phyloP scores from a whole-genome alignment of 2,329 filamentous ascomycete species.

The Rutstroemia sp. region DNA sequence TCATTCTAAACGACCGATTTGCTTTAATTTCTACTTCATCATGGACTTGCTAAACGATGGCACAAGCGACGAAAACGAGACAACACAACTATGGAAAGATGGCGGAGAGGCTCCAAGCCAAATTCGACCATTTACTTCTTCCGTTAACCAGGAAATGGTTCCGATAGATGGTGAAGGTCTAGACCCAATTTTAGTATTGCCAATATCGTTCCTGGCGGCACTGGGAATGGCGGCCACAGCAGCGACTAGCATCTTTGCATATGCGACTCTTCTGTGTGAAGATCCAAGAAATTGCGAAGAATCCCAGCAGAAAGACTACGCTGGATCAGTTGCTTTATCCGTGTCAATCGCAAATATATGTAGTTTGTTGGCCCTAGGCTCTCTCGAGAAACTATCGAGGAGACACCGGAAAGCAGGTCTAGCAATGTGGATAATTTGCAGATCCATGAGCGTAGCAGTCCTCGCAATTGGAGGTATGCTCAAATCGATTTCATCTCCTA shows the following conservation, averaged over 20 bases:
- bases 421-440: constrained; percentile 1
- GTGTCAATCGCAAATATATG: constrained; percentile 1
- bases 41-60: no score
- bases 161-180: no score
- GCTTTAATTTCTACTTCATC: no score
- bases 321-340: not conserved
- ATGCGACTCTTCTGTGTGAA: not conserved
- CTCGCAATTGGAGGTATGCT: constrained; percentile 1
- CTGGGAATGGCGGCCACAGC: constrained; percentile 7
- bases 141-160: no score
- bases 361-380: not conserved
- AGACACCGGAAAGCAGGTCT: not conserved
- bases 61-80: no score
- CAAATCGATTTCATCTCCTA: no score
- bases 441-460: constrained; percentile 2
- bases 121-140: no score
- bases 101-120: no score
- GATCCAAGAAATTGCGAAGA: not conserved
- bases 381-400: not conserved
- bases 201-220: constrained; percentile 4
- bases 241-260: constrained; percentile 1
- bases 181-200: no score
- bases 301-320: not conserved
- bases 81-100: no score
- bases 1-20: no score